Evolutionary conservation across 345 rosid species (phyloP).

Genomic region (Citrus hindsii): DNA sequence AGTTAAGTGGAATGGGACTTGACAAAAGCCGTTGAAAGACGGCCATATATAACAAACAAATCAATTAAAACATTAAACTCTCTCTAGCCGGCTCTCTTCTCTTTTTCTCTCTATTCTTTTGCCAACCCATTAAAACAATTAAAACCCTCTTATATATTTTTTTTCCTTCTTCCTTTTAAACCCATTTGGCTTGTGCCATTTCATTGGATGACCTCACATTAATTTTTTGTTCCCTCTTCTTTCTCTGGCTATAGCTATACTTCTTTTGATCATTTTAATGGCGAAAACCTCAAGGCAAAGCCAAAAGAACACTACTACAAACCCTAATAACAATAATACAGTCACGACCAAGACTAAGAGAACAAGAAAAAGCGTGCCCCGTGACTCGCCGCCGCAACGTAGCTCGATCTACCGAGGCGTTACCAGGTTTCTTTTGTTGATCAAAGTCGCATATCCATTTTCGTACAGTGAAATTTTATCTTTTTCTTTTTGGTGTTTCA

Average conservation of each 20-base stretch:
- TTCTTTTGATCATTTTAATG: conserved; percentile 25
- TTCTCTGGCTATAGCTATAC: neutral
- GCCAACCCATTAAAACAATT: neutral
- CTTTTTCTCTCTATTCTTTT: neutral
- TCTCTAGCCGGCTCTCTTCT: conserved; percentile 13
- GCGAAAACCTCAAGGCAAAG: conserved; percentile 34
- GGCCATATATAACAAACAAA: conserved; percentile 16
- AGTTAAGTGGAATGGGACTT: conserved; percentile 7
- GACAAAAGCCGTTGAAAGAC: conserved; percentile 24
- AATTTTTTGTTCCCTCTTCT: conserved; percentile 2
- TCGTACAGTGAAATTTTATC: neutral
- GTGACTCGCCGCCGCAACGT: conserved; percentile 54
- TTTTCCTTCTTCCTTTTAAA: neutral
- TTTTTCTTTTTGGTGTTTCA: no score
- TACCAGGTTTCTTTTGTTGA: conserved; percentile 38
- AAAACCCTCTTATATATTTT: neutral
- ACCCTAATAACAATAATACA: no score
- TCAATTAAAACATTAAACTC: neutral
- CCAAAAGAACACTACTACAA: conserved; percentile 5
- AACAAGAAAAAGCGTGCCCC: conserved; percentile 44
- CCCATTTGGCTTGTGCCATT: neutral
- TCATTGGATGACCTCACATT: conserved; percentile 2
- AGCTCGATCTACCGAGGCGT: conserved; percentile 66
- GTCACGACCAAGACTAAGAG: conserved; percentile 34
- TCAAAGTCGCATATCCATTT: neutral